Conservation (phyloP, 345 rosid species). For the Schrenkiella parvula region DNA sequence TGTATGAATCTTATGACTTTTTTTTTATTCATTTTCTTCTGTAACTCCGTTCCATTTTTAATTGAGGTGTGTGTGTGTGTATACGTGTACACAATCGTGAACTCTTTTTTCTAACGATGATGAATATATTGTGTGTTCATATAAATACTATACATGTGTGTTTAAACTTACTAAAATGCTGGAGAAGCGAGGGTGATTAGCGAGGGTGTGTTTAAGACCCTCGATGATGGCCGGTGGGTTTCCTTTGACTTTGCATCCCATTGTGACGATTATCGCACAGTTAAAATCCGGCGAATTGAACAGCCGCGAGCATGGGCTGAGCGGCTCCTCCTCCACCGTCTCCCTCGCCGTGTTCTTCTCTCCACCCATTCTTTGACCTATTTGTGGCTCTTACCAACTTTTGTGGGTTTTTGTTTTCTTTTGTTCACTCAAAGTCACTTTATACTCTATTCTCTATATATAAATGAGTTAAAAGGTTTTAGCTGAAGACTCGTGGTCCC, state of each 20-base stretch:
- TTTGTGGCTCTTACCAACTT: constrained; percentile 8
- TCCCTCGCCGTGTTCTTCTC: constrained; percentile 1
- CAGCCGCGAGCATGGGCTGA: constrained; percentile 58
- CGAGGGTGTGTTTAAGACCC: constrained; percentile 55
- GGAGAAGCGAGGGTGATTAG: constrained; percentile 83
- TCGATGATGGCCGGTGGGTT: constrained; percentile 42
- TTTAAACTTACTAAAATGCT: constrained; percentile 54
- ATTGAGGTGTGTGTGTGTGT: not conserved
- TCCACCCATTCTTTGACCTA: not conserved
- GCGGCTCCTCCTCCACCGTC: constrained; percentile 39
- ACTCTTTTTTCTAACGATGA: not conserved
- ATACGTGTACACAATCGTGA: not conserved
- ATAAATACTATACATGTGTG: not conserved
- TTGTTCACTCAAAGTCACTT: not conserved
- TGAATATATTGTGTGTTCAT: not conserved
- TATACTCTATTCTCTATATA: not conserved
- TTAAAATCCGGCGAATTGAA: constrained; percentile 57
- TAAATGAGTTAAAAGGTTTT: not conserved
- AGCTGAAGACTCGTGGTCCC: constrained; percentile 3
- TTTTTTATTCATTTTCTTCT: not conserved
- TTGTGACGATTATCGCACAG: constrained; percentile 43
- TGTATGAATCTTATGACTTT: not conserved
- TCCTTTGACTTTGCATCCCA: constrained; percentile 46
- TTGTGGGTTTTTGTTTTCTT: not conserved
- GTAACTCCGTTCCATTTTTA: not conserved